A percentile compares a stretch with the other conserved stretches of the same genome.
Evolutionary conservation across 768 basidiomycete species (phyloP).

Genomic region (Neoboletus subvelutipes): DNA sequence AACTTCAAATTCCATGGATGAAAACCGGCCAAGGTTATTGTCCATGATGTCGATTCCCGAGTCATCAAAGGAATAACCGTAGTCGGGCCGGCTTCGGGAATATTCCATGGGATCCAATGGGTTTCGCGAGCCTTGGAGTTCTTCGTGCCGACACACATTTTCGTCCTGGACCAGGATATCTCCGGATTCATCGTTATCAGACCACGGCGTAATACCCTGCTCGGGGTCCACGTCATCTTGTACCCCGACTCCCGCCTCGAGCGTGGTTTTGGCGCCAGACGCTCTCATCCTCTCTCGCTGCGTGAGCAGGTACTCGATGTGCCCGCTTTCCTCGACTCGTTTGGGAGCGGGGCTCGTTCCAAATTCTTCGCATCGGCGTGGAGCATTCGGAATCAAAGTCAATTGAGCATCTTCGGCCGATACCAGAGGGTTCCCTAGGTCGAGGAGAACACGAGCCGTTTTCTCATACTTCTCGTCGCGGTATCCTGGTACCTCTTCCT

Average conservation of each 20-base stretch:
- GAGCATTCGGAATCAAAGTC: constrained; percentile 1
- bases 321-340: constrained; percentile 10
- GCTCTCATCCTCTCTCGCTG: constrained; percentile 23
- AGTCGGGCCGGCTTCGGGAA: background rate
- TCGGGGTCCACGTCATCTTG: background rate
- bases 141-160: background rate
- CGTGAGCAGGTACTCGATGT: constrained; percentile 27
- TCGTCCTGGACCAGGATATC: background rate
- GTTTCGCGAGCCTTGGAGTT: background rate
- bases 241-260: background rate
- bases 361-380: constrained; percentile 23
- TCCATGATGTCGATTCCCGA: constrained; percentile 18
- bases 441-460: constrained; percentile 12
- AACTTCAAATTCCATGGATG: constrained; percentile 5
- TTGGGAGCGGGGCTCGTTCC: constrained; percentile 27
- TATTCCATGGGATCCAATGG: background rate
- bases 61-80: constrained; percentile 11
- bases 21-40: background rate
- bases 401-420: constrained; percentile 13
- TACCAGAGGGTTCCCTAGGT: background rate
- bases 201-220: background rate
- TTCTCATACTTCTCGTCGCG: constrained; percentile 13
- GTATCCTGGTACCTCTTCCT: constrained; percentile 15
- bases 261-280: background rate
- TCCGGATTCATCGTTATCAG: background rate